These are phyloP conservation scores for Astraeus odoratus DNA, from an alignment of 768 basidiomycete species.

Conservation along the genomic window DNA sequence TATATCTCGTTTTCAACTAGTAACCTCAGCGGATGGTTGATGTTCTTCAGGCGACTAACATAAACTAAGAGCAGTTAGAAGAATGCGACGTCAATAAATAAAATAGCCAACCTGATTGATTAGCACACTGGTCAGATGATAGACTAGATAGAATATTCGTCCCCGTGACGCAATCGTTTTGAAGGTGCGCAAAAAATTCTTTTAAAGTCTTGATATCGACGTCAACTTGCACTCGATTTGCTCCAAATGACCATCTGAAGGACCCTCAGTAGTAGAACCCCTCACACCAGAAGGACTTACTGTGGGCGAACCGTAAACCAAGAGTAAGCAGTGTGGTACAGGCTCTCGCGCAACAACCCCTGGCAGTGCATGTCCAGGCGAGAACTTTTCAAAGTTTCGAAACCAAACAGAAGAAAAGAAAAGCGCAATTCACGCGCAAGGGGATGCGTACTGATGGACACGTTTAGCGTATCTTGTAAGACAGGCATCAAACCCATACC, in stretches of 20 bases:
- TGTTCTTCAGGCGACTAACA: slow-evolving; percentile 49
- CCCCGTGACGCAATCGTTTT: slow-evolving; percentile 64
- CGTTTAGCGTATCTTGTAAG: not conserved
- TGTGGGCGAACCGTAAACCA: slow-evolving; percentile 96
- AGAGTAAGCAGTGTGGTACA: slow-evolving; percentile 76
- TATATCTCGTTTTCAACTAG: slow-evolving; percentile 89
- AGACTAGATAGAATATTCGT: slow-evolving; percentile 55
- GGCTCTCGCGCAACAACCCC: slow-evolving; percentile 57
- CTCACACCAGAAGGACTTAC: slow-evolving; percentile 40
- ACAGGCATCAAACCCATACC: slow-evolving; percentile 41
- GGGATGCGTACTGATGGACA: slow-evolving; percentile 68
- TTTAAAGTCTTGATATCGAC: slow-evolving; percentile 82
- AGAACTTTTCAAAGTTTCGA: slow-evolving; percentile 86
- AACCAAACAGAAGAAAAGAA: slow-evolving; percentile 86
- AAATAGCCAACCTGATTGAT: slow-evolving; percentile 33
- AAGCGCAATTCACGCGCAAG: slow-evolving; percentile 88
- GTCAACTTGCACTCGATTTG: slow-evolving; percentile 83
- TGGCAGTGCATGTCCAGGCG: slow-evolving; percentile 81
- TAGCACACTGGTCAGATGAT: slow-evolving; percentile 42
- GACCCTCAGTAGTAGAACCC: slow-evolving; percentile 1
- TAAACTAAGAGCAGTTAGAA: slow-evolving; percentile 39
- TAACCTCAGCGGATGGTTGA: slow-evolving; percentile 71
- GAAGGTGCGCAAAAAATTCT: slow-evolving; percentile 75
- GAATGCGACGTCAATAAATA: not conserved
- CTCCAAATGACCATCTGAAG: slow-evolving; percentile 91